phyloP scores from a whole-genome alignment of 371 early-diverging fungal species.

The Choanephora cucurbitarum region DNA sequence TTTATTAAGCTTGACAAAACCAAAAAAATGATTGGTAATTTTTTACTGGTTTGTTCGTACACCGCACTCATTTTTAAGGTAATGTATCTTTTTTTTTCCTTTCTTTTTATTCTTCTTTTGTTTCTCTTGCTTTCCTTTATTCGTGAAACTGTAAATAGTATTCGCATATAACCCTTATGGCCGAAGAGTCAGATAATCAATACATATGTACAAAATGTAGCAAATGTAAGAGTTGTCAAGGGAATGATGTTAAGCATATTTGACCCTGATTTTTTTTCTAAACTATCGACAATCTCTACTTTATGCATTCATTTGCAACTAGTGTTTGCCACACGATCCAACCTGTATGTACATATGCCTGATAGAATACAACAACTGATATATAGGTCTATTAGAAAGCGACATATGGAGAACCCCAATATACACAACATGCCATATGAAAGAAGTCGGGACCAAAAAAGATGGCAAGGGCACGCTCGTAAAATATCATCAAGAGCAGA shows the following conservation, averaged over 20 bases:
- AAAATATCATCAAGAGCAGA: constrained; percentile 55
- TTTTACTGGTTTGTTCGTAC: constrained; percentile 3
- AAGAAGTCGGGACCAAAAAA: constrained; percentile 56
- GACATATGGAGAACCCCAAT: constrained; percentile 43
- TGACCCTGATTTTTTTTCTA: constrained; percentile 8
- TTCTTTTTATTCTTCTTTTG: constrained; percentile 1
- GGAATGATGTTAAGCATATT: neutral
- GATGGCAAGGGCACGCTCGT: constrained; percentile 59
- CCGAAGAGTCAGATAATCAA: neutral
- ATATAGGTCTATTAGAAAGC: constrained; percentile 32
- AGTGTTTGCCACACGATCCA: constrained; percentile 55
- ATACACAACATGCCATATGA: constrained; percentile 57
- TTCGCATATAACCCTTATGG: no score
- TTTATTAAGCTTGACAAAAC: neutral
- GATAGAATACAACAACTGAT: neutral
- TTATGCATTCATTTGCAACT: neutral
- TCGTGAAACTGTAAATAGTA: neutral
- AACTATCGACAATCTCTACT: neutral
- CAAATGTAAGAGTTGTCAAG: neutral
- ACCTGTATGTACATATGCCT: constrained; percentile 30
- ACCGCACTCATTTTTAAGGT: neutral
- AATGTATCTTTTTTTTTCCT: constrained; percentile 1
- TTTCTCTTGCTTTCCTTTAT: neutral
- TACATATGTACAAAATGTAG: neutral
- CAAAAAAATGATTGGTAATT: neutral